phyloP scores from a whole-genome alignment of 148 eudicot genomes.

The Cornus suecica region DNA sequence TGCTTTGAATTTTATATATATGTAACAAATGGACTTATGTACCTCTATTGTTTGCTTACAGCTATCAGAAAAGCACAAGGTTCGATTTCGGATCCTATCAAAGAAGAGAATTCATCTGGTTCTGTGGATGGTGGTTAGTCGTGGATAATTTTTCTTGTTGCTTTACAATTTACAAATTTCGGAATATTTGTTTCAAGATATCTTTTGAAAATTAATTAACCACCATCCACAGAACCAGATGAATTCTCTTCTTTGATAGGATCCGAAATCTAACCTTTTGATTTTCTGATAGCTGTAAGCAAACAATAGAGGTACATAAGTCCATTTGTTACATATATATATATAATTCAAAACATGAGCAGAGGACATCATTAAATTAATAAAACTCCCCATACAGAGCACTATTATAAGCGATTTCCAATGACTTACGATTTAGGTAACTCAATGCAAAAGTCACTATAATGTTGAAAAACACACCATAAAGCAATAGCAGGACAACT shows the following conservation, averaged over 20 bases:
- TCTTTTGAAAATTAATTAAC: no score
- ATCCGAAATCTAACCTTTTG: slow-evolving; percentile 39
- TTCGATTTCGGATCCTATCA: slow-evolving; percentile 26
- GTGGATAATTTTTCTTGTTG: not conserved
- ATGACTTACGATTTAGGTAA: slow-evolving; percentile 62
- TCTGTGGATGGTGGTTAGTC: slow-evolving; percentile 33
- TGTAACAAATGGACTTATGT: not conserved
- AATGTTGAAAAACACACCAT: slow-evolving; percentile 59
- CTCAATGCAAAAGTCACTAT: slow-evolving; percentile 56
- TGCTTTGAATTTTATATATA: not conserved
- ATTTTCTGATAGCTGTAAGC: slow-evolving; percentile 55
- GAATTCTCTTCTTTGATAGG: slow-evolving; percentile 24
- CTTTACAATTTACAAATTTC: not conserved
- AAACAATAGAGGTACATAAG: slow-evolving; percentile 5
- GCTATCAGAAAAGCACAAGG: slow-evolving; percentile 59
- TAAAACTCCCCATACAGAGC: not conserved
- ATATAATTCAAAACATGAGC: not conserved
- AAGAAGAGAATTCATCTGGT: slow-evolving; percentile 22
- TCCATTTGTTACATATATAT: not conserved
- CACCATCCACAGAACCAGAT: slow-evolving; percentile 22
- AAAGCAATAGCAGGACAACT: slow-evolving; percentile 51
- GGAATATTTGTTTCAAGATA: no score
- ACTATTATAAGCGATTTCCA: not conserved
- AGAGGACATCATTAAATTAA: not conserved
- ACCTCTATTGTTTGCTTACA: slow-evolving; percentile 25